Base-by-base conservation (phyloP, 1,284 basidiomycete genomes). In the Cronartium quercuum region DNA sequence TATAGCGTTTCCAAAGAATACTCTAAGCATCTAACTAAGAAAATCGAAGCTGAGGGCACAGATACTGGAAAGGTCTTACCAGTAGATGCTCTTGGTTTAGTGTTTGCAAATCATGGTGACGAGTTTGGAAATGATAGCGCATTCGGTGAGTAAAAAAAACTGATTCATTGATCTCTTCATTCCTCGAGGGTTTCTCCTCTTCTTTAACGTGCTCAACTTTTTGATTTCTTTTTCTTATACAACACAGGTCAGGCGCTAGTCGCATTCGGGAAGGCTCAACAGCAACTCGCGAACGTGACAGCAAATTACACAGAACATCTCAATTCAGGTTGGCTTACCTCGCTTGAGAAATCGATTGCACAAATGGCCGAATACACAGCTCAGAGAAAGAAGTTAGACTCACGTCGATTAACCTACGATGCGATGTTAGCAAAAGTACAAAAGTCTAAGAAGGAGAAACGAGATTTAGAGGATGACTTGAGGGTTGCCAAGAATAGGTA, bases 371-470 rank as follows among this genome's bases (percentile, higher is more conserved):
- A 74, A 66, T 74, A 74, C 34, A 58, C 62, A n/a, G 55, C 63
- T 29, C 70, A 74, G 47, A 62, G 70, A 34, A 78, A 79, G 69
- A 78, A 78, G 57, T 75, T 79, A 58, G 79, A 79, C 47, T 68
- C 65, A 29, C 77, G 77, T 15, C 76, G 76, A 9, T 65, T 77
- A 21, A 76, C 77, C 0, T 69, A 79, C 40, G 78, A 80, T 34
- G 65, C 76, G 15, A 79, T 78, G 18, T 75, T 78, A 66, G 51
- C 76, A 18, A 80, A 78, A 60, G 77, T 78, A 24, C 78, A 80
- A 65, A 80, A 79, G 77, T 79, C 78, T 63, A 79, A 79, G 60
- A 78, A 79, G 62, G 79, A 80, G 63, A 80, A 79, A 76, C 77
- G 79, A 40, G 78, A 80, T 38, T 63, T 80, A 40, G 78, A 80